phyloP scores from a whole-genome alignment of 768 basidiomycete genomes.

The Hericium erinaceus region DNA sequence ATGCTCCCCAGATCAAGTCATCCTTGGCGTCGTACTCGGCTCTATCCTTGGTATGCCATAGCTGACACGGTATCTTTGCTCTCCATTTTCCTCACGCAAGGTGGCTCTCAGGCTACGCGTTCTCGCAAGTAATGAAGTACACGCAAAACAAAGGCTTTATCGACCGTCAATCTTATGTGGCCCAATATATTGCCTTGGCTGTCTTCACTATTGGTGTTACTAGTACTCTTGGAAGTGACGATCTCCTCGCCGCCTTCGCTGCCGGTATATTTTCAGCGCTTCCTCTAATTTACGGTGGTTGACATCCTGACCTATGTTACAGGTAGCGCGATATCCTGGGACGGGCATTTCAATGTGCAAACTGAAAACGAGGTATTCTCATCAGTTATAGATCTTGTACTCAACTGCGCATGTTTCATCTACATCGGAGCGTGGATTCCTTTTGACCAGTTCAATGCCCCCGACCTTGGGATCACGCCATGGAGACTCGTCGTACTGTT shows the following conservation, averaged over 20 bases:
- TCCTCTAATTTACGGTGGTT: not conserved
- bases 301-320: slow-evolving; percentile 5
- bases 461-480: slow-evolving; percentile 51
- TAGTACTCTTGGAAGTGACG: slow-evolving; percentile 75
- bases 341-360: slow-evolving; percentile 71
- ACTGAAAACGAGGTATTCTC: slow-evolving; percentile 84
- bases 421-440: slow-evolving; percentile 90
- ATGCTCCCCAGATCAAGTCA: slow-evolving; percentile 56
- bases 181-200: slow-evolving; percentile 70
- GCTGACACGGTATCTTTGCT: not conserved
- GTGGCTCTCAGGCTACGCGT: slow-evolving; percentile 39
- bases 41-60: slow-evolving; percentile 33
- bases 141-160: slow-evolving; percentile 55
- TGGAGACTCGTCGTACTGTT: slow-evolving; percentile 70
- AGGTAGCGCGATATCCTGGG: slow-evolving; percentile 91
- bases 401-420: slow-evolving; percentile 74
- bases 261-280: slow-evolving; percentile 36
- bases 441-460: slow-evolving; percentile 46
- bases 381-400: slow-evolving; percentile 81
- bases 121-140: slow-evolving; percentile 65
- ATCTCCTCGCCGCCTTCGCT: slow-evolving; percentile 84
- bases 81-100: not conserved
- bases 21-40: slow-evolving; percentile 66
- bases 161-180: slow-evolving; percentile 79
- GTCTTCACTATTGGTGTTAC: slow-evolving; percentile 73